phyloP scores from a whole-genome alignment of 1,139 yeast species.

The Blastobotrys elegans region DNA sequence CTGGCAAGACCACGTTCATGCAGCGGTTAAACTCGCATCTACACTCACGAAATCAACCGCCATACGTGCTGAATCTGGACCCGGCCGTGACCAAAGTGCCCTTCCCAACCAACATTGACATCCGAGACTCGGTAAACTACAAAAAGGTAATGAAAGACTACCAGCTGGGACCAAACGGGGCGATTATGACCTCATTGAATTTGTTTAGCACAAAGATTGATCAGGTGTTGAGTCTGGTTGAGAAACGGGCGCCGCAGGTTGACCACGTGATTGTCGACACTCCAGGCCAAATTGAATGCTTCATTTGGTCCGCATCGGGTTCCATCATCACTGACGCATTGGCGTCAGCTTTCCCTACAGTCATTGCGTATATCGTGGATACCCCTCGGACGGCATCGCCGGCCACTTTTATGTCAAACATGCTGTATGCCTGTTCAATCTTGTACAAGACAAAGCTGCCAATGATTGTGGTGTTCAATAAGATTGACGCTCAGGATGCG shows the following conservation, averaged over 20 bases:
- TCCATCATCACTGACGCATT: slow-evolving; percentile 94
- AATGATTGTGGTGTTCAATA: slow-evolving; percentile 94
- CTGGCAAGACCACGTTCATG: slow-evolving; percentile 98
- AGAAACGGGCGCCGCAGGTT: slow-evolving; percentile 59
- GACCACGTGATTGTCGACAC: slow-evolving; percentile 86
- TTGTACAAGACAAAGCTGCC: slow-evolving; percentile 94
- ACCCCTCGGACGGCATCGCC: slow-evolving; percentile 94
- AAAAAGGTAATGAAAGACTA: slow-evolving; percentile 91
- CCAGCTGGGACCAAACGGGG: slow-evolving; percentile 96
- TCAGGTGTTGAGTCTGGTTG: slow-evolving; percentile 83
- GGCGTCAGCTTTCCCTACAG: slow-evolving; percentile 94
- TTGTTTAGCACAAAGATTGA: slow-evolving; percentile 92
- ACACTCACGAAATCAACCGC: slow-evolving; percentile 60
- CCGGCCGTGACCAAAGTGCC: slow-evolving; percentile 95
- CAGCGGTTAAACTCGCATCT: slow-evolving; percentile 88
- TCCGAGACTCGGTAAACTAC: slow-evolving; percentile 92
- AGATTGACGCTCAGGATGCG: slow-evolving; percentile 82
- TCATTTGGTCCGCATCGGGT: slow-evolving; percentile 90
- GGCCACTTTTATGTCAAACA: slow-evolving; percentile 94
- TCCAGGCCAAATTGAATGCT: slow-evolving; percentile 98
- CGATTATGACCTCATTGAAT: slow-evolving; percentile 91
- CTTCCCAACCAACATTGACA: slow-evolving; percentile 90
- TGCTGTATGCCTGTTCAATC: slow-evolving; percentile 97
- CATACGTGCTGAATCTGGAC: slow-evolving; percentile 88
- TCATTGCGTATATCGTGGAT: slow-evolving; percentile 91